Conservation (phyloP, 176 grass and related monocot genomes). For the Poa pratensis region DNA sequence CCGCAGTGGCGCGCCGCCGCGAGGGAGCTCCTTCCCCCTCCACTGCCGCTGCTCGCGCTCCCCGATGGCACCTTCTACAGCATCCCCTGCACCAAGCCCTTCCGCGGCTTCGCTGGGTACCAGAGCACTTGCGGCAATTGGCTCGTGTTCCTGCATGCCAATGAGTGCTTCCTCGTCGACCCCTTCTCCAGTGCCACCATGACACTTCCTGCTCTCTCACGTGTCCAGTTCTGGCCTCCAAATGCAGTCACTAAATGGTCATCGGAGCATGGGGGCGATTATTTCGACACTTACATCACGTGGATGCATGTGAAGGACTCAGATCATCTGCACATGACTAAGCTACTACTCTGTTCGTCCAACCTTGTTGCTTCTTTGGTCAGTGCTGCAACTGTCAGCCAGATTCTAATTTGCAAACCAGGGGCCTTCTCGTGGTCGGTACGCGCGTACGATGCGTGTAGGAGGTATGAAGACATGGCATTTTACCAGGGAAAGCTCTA, state of each 20-base stretch:
- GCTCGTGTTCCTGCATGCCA: not conserved
- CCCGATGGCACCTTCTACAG: not conserved
- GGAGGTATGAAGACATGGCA: not conserved
- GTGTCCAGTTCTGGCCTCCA: not conserved
- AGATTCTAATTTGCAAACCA: not conserved
- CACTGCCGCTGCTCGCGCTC: too few relatives aligned
- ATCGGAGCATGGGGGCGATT: not conserved
- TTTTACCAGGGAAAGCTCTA: not conserved
- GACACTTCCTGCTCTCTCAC: not conserved
- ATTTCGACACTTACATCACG: too few relatives aligned
- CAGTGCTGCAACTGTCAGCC: not conserved
- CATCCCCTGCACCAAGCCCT: not conserved
- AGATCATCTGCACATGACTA: not conserved
- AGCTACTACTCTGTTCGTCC: not conserved
- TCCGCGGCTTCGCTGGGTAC: not conserved
- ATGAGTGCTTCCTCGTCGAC: not conserved
- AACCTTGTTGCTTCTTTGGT: not conserved
- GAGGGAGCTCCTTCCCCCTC: too few relatives aligned
- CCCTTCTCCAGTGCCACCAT: not conserved
- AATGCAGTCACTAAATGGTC: too few relatives aligned
- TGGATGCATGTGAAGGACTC: not conserved
- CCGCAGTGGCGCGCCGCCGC: not conserved
- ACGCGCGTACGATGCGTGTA: not conserved
- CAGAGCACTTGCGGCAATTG: not conserved
- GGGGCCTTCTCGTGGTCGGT: not conserved